phyloP scores from a whole-genome alignment of 208 protist species.

The Herpetomonas tarakana region DNA sequence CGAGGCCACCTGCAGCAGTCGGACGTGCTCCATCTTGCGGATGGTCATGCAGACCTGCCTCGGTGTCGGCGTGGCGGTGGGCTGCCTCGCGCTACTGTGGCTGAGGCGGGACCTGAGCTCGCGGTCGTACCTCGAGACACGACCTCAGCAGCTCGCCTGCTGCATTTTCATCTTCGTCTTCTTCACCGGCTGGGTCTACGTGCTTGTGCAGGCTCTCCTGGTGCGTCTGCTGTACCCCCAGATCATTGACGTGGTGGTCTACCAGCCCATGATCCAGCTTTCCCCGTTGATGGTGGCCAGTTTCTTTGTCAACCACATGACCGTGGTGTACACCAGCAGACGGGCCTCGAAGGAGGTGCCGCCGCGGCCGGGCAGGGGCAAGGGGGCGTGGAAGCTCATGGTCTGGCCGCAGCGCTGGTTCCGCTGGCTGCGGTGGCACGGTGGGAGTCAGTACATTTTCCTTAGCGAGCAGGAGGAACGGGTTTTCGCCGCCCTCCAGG shows the following conservation, averaged over 20 bases:
- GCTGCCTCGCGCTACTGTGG: conserved; percentile 46
- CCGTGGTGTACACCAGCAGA: conserved; percentile 72
- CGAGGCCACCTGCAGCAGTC: conserved; percentile 23
- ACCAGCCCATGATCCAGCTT: conserved; percentile 63
- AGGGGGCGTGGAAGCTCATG: conserved; percentile 57
- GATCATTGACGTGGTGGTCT: conserved; percentile 55
- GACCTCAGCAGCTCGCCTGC: conserved; percentile 75
- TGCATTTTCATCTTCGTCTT: conserved; percentile 84
- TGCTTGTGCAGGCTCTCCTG: conserved; percentile 43
- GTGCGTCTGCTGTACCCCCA: conserved; percentile 42
- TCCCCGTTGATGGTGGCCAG: conserved; percentile 61
- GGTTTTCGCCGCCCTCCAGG: conserved; percentile 59
- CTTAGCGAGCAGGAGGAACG: conserved; percentile 65
- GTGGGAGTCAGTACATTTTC: conserved; percentile 82
- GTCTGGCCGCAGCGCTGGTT: conserved; percentile 77
- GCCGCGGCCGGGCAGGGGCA: conserved; percentile 34
- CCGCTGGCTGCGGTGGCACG: conserved; percentile 70
- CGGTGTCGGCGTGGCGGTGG: conserved; percentile 42
- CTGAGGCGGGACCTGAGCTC: conserved; percentile 49
- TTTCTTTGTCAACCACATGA: conserved; percentile 70
- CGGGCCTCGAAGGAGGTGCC: conserved; percentile 51
- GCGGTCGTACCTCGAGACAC: conserved; percentile 66
- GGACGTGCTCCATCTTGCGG: conserved; percentile 25
- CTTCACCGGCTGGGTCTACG: conserved; percentile 52
- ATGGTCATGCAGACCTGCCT: conserved; percentile 35